These are phyloP conservation scores for Ogataea methylovora DNA, from an alignment of 805 yeast genomes.

Conservation along the genomic window DNA sequence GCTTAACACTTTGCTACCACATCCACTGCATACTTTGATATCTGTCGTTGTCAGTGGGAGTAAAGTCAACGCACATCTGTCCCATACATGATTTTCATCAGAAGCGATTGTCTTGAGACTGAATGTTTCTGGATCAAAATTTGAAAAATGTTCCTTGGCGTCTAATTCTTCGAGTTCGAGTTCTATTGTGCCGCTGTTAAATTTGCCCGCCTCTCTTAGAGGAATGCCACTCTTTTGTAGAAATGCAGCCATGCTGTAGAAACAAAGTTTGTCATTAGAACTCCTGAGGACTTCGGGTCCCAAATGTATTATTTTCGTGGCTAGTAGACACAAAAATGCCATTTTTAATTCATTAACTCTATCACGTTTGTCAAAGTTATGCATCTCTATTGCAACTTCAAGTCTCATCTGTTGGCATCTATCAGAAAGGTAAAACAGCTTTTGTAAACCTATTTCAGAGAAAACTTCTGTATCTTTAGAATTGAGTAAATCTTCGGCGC, in stretches of 20 bases:
- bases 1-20: conserved; percentile 18
- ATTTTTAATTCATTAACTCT: not conserved
- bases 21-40: conserved; percentile 28
- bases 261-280: not conserved
- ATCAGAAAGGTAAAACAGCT: no score
- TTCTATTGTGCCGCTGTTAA: not conserved
- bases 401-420: no score
- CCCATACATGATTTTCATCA: conserved; percentile 27
- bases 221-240: not conserved
- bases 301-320: not conserved
- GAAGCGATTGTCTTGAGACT: conserved; percentile 9
- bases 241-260: not conserved
- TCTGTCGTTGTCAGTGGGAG: conserved; percentile 28
- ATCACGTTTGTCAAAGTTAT: no score
- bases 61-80: conserved; percentile 28
- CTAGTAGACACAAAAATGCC: not conserved
- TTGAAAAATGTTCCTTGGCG: conserved; percentile 7
- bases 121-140: not conserved
- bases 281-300: not conserved
- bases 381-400: no score
- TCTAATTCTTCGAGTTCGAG: conserved; percentile 8
- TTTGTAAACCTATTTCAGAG: no score
- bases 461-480: no score
- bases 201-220: not conserved
- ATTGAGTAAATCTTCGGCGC: no score